A percentile compares a stretch with the other conserved stretches of the same genome.
phyloP scores from a whole-genome alignment of 148 eudicot species.

The Chenopodium suecicum region DNA sequence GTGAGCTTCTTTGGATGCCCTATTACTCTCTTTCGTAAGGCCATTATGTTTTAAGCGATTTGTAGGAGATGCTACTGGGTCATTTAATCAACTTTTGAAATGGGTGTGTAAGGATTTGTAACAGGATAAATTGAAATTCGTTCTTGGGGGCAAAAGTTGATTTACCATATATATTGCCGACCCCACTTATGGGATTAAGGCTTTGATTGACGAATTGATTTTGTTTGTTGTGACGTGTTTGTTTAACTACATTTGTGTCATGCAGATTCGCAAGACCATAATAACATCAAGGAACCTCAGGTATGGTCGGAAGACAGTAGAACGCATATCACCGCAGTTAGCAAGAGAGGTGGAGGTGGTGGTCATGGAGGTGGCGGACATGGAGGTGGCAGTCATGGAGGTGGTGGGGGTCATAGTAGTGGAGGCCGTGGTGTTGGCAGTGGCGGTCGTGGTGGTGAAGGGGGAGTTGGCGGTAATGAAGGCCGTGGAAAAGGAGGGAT shows the following conservation, averaged over 20 bases:
- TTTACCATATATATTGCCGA: neutral
- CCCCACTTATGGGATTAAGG: no score
- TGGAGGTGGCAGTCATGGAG: neutral
- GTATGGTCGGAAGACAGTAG: neutral
- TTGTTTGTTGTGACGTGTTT: neutral
- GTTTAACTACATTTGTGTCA: neutral
- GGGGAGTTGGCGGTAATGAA: neutral
- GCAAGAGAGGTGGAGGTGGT: conserved; percentile 1
- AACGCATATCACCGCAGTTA: neutral
- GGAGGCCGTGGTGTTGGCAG: neutral
- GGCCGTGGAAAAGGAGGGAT: neutral
- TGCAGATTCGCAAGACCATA: neutral
- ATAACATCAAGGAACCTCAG: neutral
- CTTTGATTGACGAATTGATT: no score
- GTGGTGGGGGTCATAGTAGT: conserved; percentile 1
- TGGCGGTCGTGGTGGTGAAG: neutral
- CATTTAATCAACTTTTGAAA: neutral
- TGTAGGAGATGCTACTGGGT: neutral
- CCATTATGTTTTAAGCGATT: neutral
- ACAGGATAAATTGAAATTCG: neutral
- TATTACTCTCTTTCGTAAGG: neutral
- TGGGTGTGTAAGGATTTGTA: neutral
- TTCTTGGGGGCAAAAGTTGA: neutral
- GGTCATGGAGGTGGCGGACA: conserved; percentile 18
- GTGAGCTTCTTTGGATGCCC: neutral